Percentiles rank a stretch among this genome's conserved stretches.
Evolutionary conservation across 1,284 basidiomycete genomes (phyloP).

Genomic region (Sphaerobolus stellatus): DNA sequence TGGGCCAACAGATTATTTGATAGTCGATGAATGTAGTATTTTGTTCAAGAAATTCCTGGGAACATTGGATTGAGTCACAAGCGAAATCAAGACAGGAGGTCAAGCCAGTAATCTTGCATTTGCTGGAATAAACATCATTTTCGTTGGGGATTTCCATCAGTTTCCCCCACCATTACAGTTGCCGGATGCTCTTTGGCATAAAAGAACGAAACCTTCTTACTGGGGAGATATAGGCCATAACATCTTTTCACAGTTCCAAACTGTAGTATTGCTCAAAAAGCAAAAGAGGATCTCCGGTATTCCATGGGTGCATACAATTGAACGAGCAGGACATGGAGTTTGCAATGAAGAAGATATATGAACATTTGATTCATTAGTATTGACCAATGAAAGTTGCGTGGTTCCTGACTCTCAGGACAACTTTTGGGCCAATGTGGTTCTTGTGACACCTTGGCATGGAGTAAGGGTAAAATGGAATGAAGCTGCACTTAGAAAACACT

Average conservation of each 20-base stretch:
- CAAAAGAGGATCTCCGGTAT: not conserved
- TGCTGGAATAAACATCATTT: not conserved
- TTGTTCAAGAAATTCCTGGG: not conserved
- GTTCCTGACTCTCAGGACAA: too few relatives aligned
- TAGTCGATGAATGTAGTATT: not conserved
- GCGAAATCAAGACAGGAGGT: not conserved
- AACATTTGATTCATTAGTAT: too few relatives aligned
- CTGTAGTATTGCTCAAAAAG: not conserved
- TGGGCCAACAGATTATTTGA: not conserved
- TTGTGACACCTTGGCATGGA: not conserved
- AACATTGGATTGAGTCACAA: not conserved
- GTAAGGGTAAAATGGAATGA: not conserved
- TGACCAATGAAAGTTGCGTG: too few relatives aligned
- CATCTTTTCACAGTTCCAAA: not conserved
- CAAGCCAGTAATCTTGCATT: not conserved
- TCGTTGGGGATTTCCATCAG: constrained; percentile 6
- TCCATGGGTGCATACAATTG: not conserved
- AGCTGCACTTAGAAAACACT: not conserved
- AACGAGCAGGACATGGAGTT: too few relatives aligned
- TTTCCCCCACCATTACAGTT: not conserved
- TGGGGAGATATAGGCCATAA: not conserved
- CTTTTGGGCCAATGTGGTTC: too few relatives aligned
- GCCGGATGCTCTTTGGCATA: not conserved
- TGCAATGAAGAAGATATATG: too few relatives aligned
- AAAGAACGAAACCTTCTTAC: too few relatives aligned